Evolutionary conservation across 768 basidiomycete genomes (phyloP).

Genomic region (Chiua virens): DNA sequence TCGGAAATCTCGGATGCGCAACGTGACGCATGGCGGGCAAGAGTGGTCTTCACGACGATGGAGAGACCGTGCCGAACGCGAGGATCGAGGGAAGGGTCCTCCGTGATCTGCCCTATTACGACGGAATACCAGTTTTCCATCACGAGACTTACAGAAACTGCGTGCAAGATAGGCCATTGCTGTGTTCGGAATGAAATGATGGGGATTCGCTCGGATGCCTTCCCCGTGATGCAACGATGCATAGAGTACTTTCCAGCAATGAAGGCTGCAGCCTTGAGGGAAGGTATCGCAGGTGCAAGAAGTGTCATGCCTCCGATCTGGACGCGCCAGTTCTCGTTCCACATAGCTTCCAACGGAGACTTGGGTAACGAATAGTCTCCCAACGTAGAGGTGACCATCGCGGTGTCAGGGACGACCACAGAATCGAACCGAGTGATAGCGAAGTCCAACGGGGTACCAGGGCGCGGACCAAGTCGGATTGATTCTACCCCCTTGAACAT

Average conservation of each 20-base stretch:
- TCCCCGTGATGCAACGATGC: slow-evolving; percentile 51
- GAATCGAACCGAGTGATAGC: too few relatives aligned
- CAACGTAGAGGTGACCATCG: slow-evolving; percentile 48
- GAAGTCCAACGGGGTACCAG: too few relatives aligned
- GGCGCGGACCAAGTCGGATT: slow-evolving; percentile 50
- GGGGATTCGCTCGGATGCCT: slow-evolving; percentile 41
- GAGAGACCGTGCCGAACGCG: slow-evolving; percentile 56
- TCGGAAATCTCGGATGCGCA: slow-evolving; percentile 56
- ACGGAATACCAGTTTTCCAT: slow-evolving; percentile 48
- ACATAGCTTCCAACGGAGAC: slow-evolving; percentile 50
- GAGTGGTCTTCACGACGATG: slow-evolving; percentile 54
- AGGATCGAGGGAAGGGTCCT: slow-evolving; percentile 39
- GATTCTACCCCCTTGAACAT: too few relatives aligned
- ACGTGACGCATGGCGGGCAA: slow-evolving; percentile 53
- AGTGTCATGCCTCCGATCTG: slow-evolving; percentile 55
- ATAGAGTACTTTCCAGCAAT: slow-evolving; percentile 60
- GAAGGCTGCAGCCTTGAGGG: slow-evolving; percentile 52
- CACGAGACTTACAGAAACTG: slow-evolving; percentile 53
- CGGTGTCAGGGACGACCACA: too few relatives aligned
- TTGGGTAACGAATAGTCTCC: slow-evolving; percentile 39
- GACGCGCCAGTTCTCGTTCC: slow-evolving; percentile 55
- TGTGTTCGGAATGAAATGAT: slow-evolving; percentile 67
- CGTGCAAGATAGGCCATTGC: slow-evolving; percentile 57
- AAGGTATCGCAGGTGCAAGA: slow-evolving; percentile 49
- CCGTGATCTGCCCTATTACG: slow-evolving; percentile 37